Evolutionary conservation across 371 early-diverging fungal genomes (phyloP).

Genomic region (Blyttiomyces sp.): DNA sequence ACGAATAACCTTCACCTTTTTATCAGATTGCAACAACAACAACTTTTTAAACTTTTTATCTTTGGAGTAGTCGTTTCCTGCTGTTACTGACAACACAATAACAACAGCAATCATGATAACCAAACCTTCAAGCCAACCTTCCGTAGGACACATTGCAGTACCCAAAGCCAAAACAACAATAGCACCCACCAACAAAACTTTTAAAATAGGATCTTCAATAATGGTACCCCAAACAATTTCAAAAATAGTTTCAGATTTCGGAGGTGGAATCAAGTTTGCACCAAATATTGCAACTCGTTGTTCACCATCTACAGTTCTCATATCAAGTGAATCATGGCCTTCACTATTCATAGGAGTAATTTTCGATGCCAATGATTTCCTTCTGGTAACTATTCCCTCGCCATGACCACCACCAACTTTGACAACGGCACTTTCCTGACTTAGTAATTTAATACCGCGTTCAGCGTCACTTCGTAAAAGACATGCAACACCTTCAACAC

Average conservation of each 20-base stretch:
- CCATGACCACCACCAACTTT: background rate
- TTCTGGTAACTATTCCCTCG: background rate
- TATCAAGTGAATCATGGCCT: conserved; percentile 7
- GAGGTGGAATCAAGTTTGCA: conserved; percentile 65
- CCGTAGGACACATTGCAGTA: conserved; percentile 49
- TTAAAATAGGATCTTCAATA: conserved; percentile 45
- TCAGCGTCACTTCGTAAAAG: conserved; percentile 29
- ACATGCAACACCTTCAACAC: conserved; percentile 38
- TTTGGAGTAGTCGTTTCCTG: conserved; percentile 94
- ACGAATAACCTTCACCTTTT: conserved; percentile 58
- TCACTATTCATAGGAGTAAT: background rate
- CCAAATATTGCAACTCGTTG: conserved; percentile 60
- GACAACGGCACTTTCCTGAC: conserved; percentile 1
- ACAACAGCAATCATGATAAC: conserved; percentile 89
- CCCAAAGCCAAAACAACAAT: conserved; percentile 73
- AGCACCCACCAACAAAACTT: conserved; percentile 74
- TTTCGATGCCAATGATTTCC: background rate
- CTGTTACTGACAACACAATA: conserved; percentile 87
- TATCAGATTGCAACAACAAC: conserved; percentile 45
- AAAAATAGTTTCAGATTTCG: conserved; percentile 60
- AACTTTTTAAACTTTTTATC: conserved; percentile 86
- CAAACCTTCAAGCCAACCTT: conserved; percentile 79
- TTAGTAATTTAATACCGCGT: conserved; percentile 26
- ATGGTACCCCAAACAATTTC: conserved; percentile 64
- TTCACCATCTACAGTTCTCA: conserved; percentile 35